Base-by-base conservation (phyloP, 129 eudicot genomes). In the Helianthus annuus region DNA sequence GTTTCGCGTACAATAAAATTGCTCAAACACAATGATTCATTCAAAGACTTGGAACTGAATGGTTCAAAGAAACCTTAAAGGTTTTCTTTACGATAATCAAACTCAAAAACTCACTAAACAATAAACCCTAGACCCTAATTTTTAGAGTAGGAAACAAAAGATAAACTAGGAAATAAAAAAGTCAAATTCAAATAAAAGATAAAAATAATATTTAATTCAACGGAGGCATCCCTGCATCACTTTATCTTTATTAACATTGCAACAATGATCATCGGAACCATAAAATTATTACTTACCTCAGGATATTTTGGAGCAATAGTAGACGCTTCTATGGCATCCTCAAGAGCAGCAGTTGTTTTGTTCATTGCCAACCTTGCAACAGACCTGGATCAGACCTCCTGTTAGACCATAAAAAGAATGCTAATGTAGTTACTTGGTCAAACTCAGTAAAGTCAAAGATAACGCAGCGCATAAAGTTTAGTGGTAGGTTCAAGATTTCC, bases 321-420 rank as follows among this genome's bases (percentile, higher is more conserved):
- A 81, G 86, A 71, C 73, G 97, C 89, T 77, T 85, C 83, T 52
- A 84, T 76, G 51, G 85, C 92, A 82, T 93, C 98, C 65, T 54
- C 97, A 82, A 93, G 91, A 65, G 97, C 98, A 74, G 71, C 90
- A 68, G 63, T 15, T 2, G 71, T 63, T 68, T 87, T 76, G 60
- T 88, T 84, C 85, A 81, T 73, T 27, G 77, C 87, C 84, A 93
- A 70, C 65, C 88, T 74, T 51, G 81, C 95, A 45, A 79, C 83
- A 76, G 70, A 65, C 53, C 70, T 65, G 54, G 54, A 65, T 65
- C 10, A 65, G 38, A 65, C 48, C 51, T 54, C 71, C 69, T 66
- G 82, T 67, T 64, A 78, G 71, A 69, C 64, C 39, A 71, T 49
- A 76, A 13, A 38, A 66, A 46, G 17, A 49, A 42, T 51, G 54